phyloP scores from a whole-genome alignment of 805 yeast genomes.

The Naumovozyma baii region DNA sequence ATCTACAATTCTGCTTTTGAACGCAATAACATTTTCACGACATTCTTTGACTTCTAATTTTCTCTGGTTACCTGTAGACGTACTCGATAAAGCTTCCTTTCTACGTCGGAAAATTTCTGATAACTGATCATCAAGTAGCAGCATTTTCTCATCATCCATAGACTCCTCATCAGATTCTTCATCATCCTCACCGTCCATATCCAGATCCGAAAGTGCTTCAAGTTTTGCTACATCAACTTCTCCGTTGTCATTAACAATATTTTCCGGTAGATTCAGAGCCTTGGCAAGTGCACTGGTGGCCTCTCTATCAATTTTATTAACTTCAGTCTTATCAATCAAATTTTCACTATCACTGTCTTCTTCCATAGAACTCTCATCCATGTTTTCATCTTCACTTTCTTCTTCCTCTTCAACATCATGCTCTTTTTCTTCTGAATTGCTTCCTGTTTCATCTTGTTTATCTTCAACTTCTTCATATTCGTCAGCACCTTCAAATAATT shows the following conservation, averaged over 20 bases:
- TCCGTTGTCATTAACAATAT: conserved; percentile 34
- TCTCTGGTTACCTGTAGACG: conserved; percentile 53
- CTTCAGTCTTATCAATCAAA: conserved; percentile 32
- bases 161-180: conserved; percentile 62
- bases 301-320: conserved; percentile 39
- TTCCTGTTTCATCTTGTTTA: conserved; percentile 34
- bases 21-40: conserved; percentile 63
- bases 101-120: conserved; percentile 80
- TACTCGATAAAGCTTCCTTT: conserved; percentile 48
- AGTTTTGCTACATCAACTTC: conserved; percentile 41
- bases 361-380: conserved; percentile 23
- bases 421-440: conserved; percentile 28
- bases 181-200: conserved; percentile 37
- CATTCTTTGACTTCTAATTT: conserved; percentile 72
- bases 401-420: conserved; percentile 26
- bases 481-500: conserved; percentile 58
- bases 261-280: conserved; percentile 57
- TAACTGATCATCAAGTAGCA: conserved; percentile 80
- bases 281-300: conserved; percentile 59
- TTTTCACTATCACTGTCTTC: conserved; percentile 27
- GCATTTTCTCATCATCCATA: conserved; percentile 95
- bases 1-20: conserved; percentile 72
- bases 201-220: conserved; percentile 34
- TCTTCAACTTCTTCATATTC: conserved; percentile 40
- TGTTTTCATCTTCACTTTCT: conserved; percentile 28